Conservation (phyloP, 148 eudicot species). For the Chenopodium suecicum region DNA sequence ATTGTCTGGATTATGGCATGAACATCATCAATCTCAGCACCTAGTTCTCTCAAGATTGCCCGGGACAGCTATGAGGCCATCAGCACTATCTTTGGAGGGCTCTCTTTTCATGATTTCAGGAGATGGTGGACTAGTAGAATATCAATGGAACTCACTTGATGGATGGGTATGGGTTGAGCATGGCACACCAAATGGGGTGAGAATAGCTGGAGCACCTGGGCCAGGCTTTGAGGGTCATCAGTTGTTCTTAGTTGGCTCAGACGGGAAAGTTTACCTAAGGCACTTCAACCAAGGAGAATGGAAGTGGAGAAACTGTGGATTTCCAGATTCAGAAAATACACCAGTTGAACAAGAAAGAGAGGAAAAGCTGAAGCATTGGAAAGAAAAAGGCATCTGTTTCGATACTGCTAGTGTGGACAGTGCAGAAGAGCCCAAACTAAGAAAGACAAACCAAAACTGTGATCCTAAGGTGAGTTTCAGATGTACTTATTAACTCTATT, state of each 20-base stretch:
- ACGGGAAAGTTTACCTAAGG: constrained; percentile 66
- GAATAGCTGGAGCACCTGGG: constrained; percentile 60
- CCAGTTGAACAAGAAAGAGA: constrained; percentile 22
- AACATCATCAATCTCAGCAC: constrained; percentile 77
- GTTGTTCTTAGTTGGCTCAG: constrained; percentile 69
- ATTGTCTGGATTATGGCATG: constrained; percentile 73
- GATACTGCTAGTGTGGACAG: constrained; percentile 22
- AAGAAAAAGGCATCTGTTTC: constrained; percentile 25
- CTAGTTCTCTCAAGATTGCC: constrained; percentile 60
- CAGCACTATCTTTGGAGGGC: constrained; percentile 44
- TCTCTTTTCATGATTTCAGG: constrained; percentile 75
- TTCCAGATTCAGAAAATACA: constrained; percentile 32
- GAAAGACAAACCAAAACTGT: constrained; percentile 34
- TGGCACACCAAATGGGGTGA: constrained; percentile 64
- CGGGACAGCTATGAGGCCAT: constrained; percentile 65
- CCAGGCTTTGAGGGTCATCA: constrained; percentile 57
- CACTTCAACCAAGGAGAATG: constrained; percentile 51
- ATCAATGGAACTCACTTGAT: constrained; percentile 61
- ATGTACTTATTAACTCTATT: not conserved
- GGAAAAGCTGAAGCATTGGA: constrained; percentile 12
- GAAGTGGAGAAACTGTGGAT: constrained; percentile 70
- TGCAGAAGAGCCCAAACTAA: constrained; percentile 16
- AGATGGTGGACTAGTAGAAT: constrained; percentile 75
- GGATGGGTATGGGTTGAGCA: constrained; percentile 93
- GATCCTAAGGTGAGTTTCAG: constrained; percentile 52